phyloP scores from a whole-genome alignment of 768 basidiomycete genomes.

The Mycena capillaripes region DNA sequence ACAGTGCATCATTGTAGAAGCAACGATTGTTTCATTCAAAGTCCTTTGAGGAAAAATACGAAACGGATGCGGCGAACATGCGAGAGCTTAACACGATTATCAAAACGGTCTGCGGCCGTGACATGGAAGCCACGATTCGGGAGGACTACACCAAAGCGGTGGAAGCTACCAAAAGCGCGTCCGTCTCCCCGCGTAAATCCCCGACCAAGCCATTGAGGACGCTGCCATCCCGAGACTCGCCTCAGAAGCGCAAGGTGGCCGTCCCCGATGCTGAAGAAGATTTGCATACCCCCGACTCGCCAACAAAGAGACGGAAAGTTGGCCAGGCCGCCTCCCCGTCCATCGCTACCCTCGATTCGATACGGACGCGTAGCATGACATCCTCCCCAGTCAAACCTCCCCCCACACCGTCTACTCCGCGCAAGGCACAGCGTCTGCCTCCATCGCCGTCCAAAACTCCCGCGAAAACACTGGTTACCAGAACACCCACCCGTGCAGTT shows the following conservation, averaged over 20 bases:
- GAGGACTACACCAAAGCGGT: conserved; percentile 38
- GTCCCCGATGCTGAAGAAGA: conserved; percentile 45
- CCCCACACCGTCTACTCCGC: conserved; percentile 2
- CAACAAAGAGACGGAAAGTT: conserved; percentile 56
- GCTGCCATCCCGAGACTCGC: conserved; percentile 52
- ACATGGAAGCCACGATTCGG: conserved; percentile 17
- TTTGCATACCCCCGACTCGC: conserved; percentile 54
- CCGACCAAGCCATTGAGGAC: conserved; percentile 39
- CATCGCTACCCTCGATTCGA: conserved; percentile 30
- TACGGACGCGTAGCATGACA: conserved; percentile 33
- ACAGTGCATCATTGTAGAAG: conserved; percentile 29
- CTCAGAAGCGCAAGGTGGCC: conserved; percentile 52
- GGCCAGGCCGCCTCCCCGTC: conserved; percentile 34
- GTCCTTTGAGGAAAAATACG: conserved; percentile 29
- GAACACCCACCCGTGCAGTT: neutral
- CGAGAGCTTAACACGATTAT: conserved; percentile 9
- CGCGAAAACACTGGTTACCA: conserved; percentile 34
- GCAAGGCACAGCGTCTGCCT: conserved; percentile 8
- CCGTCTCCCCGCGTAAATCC: conserved; percentile 30
- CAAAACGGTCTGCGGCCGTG: neutral
- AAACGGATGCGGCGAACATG: conserved; percentile 3
- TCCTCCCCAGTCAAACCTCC: conserved; percentile 22
- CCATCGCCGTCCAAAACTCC: conserved; percentile 27
- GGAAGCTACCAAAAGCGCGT: conserved; percentile 39
- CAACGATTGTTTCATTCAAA: conserved; percentile 33